phyloP scores from a whole-genome alignment of 2,329 filamentous ascomycete species.

The Helotiales sp. region DNA sequence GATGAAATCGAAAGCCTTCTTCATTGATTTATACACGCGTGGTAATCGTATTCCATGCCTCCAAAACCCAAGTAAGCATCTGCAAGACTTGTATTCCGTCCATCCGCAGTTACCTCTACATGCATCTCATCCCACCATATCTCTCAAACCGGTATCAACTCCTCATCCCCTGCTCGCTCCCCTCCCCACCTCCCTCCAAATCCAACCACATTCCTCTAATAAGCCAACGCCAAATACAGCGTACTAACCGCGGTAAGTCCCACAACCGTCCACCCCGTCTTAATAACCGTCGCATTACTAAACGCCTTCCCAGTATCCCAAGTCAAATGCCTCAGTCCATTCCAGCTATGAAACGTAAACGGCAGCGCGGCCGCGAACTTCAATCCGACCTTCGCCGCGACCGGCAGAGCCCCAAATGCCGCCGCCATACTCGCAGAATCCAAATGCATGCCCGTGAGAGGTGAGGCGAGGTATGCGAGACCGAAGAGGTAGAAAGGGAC shows the following conservation, averaged over 20 bases:
- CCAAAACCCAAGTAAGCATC: not conserved
- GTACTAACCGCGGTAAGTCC: constrained; percentile 58
- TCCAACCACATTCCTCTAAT: constrained; percentile 28
- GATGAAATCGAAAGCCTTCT: not conserved
- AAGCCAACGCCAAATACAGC: constrained; percentile 38
- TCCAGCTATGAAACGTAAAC: constrained; percentile 71
- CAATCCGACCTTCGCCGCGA: constrained; percentile 60
- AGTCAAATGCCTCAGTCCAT: constrained; percentile 72
- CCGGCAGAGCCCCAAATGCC: constrained; percentile 65
- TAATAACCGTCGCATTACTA: constrained; percentile 66
- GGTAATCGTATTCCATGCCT: not conserved
- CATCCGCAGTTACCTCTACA: not conserved
- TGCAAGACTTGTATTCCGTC: constrained; percentile 4
- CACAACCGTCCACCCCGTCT: constrained; percentile 67
- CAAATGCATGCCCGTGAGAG: constrained; percentile 69
- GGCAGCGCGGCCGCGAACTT: constrained; percentile 66
- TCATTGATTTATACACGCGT: not conserved
- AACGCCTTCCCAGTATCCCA: constrained; percentile 71
- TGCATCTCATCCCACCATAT: not conserved
- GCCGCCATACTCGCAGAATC: constrained; percentile 68
- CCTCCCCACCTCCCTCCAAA: not conserved
- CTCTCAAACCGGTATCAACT: too few species aligned
- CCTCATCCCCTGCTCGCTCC: too few species aligned
- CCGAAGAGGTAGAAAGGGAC: constrained; percentile 71
- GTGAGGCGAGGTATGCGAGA: constrained; percentile 67